A percentile compares a stretch with the other conserved stretches of the same genome.
phyloP scores from a whole-genome alignment of 2,329 filamentous ascomycete genomes.

The Tolypocladium tropicale region DNA sequence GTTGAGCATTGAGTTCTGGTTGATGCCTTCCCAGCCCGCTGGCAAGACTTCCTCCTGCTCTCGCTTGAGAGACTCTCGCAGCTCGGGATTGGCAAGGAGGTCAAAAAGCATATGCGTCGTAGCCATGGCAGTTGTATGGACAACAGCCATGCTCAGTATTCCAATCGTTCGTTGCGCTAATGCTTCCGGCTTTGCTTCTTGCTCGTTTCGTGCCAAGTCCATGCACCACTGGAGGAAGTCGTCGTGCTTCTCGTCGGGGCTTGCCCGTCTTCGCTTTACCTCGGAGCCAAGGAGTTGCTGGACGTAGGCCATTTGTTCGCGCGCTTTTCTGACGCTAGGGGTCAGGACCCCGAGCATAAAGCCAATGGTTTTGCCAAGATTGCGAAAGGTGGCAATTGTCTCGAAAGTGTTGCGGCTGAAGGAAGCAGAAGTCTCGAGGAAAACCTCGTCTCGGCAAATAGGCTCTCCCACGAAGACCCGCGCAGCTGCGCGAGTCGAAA shows the following conservation, averaged over 20 bases:
- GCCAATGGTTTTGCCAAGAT: conserved; percentile 2
- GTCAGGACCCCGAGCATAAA: conserved; percentile 1
- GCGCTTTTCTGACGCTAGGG: conserved; percentile 3
- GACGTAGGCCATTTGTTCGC: conserved; percentile 4
- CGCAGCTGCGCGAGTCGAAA: conserved; percentile 6
- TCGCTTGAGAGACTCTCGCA: conserved; percentile 1
- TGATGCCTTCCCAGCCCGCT: conserved; percentile 3
- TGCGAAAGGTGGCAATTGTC: conserved; percentile 5
- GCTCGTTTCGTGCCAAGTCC: conserved; percentile 5
- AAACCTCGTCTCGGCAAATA: conserved; percentile 6
- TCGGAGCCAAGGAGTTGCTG: conserved; percentile 5
- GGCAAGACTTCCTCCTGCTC: conserved; percentile 5
- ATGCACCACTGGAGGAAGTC: conserved; percentile 9
- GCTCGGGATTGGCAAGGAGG: conserved; percentile 1
- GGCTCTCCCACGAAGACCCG: conserved; percentile 7
- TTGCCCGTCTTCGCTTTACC: conserved; percentile 1
- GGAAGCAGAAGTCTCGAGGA: conserved; percentile 6
- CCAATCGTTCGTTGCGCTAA: conserved; percentile 7
- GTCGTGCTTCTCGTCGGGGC: conserved; percentile 4
- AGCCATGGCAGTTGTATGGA: conserved; percentile 10
- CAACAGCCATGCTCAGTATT: conserved; percentile 9
- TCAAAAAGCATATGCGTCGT: conserved; percentile 9
- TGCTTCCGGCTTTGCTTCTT: conserved; percentile 4
- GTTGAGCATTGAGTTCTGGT: conserved; percentile 9
- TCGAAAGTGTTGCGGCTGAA: conserved; percentile 7